Conservation (phyloP, 257 asterid species). For the Solanum gracilifrons region DNA sequence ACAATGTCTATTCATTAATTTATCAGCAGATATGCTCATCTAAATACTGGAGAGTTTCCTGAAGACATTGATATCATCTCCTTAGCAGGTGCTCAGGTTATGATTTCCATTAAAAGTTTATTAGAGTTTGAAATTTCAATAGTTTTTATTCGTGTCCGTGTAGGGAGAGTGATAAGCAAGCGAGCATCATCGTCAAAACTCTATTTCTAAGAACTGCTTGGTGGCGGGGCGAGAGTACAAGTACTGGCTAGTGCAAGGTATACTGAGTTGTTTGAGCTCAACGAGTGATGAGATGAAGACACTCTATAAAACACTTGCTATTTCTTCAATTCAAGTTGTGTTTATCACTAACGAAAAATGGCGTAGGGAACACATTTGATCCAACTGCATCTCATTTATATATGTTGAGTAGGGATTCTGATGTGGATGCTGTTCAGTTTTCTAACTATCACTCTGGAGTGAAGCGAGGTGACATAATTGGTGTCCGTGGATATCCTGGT, state of each 20-base stretch:
- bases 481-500: not conserved
- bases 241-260: conserved; percentile 9
- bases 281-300: not conserved
- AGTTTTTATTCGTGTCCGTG: not conserved
- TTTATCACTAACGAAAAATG: not conserved
- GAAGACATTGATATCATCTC: not conserved
- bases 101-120: not conserved
- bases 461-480: not conserved
- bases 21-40: not conserved
- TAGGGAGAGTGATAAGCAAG: conserved; percentile 6
- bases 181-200: conserved; percentile 2
- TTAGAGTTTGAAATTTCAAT: not conserved
- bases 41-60: not conserved
- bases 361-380: not conserved
- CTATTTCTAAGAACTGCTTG: conserved; percentile 3
- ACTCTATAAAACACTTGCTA: not conserved
- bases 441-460: not conserved
- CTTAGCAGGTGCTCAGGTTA: not conserved
- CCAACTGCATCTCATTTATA: not conserved
- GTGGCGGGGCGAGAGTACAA: not conserved
- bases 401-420: not conserved
- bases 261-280: not conserved
- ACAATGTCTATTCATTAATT: not conserved
- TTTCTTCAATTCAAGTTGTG: not conserved
- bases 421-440: not conserved